These are phyloP conservation scores for Trichosporon coremiiforme DNA, from an alignment of 1,284 basidiomycete genomes.

Conservation along the genomic window DNA sequence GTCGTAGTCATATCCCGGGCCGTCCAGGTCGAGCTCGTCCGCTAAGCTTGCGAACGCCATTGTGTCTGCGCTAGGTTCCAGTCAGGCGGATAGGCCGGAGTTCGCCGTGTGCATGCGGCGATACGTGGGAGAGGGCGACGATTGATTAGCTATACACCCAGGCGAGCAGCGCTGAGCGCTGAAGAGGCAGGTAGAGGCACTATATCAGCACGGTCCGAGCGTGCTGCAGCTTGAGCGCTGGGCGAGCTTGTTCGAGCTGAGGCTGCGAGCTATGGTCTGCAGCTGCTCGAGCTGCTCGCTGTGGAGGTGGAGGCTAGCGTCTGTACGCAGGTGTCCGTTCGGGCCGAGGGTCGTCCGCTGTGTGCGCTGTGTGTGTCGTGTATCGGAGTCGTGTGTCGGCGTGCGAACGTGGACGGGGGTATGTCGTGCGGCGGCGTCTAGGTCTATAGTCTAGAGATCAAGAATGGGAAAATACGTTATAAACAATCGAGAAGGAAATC, in stretches of 20 bases:
- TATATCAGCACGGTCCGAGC: neutral
- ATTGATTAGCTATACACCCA: neutral
- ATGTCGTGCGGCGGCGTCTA: neutral
- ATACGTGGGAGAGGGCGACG: no score
- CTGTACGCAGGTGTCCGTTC: neutral
- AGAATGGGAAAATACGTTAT: neutral
- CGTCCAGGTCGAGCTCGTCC: slow-evolving; percentile 31
- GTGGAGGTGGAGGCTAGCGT: neutral
- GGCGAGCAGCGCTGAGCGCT: neutral
- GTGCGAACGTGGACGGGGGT: neutral
- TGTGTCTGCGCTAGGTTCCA: neutral
- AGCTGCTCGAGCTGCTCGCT: no score
- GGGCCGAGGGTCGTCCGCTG: neutral
- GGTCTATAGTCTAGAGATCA: neutral
- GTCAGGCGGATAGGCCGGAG: neutral
- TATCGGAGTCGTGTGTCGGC: neutral
- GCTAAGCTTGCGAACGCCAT: slow-evolving; percentile 31
- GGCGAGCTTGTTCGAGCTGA: neutral
- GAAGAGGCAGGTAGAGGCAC: neutral
- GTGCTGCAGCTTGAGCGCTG: neutral
- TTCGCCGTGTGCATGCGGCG: neutral
- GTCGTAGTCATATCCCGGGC: neutral
- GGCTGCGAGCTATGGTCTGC: neutral
- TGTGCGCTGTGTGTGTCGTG: neutral
- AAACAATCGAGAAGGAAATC: slow-evolving; percentile 10